phyloP scores from a whole-genome alignment of 306 rosid species.

The Quercus variabilis region DNA sequence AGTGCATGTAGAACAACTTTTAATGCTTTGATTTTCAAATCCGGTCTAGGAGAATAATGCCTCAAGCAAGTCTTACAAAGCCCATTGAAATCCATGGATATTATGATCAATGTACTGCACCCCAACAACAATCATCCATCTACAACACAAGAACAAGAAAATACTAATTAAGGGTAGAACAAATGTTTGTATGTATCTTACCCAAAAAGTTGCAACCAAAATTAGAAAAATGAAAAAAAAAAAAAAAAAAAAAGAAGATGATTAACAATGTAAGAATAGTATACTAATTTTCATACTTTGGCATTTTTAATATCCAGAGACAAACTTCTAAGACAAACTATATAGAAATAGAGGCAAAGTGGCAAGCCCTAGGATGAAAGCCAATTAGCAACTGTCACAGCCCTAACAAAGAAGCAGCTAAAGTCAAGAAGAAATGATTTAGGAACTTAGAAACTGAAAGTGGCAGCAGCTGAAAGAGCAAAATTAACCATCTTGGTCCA shows the following conservation, averaged over 20 bases:
- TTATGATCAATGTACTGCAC: slow-evolving; percentile 52
- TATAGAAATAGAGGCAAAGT: slow-evolving; percentile 26
- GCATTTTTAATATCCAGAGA: neutral
- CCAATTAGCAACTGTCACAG: slow-evolving; percentile 63
- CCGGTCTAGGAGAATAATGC: neutral
- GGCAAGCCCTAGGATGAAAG: slow-evolving; percentile 55
- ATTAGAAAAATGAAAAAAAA: no score
- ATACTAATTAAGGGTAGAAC: slow-evolving; percentile 16
- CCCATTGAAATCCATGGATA: slow-evolving; percentile 52
- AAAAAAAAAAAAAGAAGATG: neutral
- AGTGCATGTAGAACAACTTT: slow-evolving; percentile 4
- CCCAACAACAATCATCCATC: slow-evolving; percentile 86
- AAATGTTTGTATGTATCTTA: neutral
- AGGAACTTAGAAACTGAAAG: neutral
- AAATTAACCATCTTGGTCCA: neutral
- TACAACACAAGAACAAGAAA: slow-evolving; percentile 51
- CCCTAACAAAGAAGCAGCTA: slow-evolving; percentile 65
- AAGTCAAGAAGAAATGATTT: slow-evolving; percentile 31
- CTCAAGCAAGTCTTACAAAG: slow-evolving; percentile 44
- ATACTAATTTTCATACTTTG: neutral
- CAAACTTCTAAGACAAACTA: slow-evolving; percentile 26
- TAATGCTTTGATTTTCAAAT: slow-evolving; percentile 5
- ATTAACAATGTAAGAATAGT: neutral
- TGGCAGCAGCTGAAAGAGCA: neutral
- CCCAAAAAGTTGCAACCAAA: slow-evolving; percentile 5